Base-by-base conservation (phyloP, 306 rosid genomes). In the Nissolia schottii region DNA sequence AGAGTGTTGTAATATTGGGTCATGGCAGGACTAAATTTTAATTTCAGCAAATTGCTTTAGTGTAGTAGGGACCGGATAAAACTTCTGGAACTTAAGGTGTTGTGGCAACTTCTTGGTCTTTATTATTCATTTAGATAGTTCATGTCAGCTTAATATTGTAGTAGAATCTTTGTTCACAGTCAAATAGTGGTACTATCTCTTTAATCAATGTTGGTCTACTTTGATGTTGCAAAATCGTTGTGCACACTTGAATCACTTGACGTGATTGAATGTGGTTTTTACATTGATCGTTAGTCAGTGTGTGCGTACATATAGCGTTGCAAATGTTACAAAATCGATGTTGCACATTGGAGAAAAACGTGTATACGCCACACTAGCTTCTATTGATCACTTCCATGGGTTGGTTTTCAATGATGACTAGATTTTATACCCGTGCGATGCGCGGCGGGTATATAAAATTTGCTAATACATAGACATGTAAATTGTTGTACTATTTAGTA, bases 121-220 rank as follows among this genome's bases (percentile, higher is more conserved):
- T 54, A 69, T 80, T 75, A 69, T 80, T 75, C 72, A 8, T 79
- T 71, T 73, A 65, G 79, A 29, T 59, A 67, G 83, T 28, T 59
- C 60, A 22, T 62, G 38, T 34, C 49, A 13, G 24, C 27, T 23
- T 67, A 50, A 51, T 60, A 60, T 60, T 67, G 60, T 80, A 74
- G 60, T 80, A 74, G 80, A 53, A 62, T 80, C 20, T 71, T 79
- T 59, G 64, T 28, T 73, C 59, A 53, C 64, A 50, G 62, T 74
- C 24, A 20, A 61, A 50, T 67, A 32, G 38, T 67, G 73, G 76
- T 41, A 27, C 66, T 32, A 46, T 66, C 37, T 60, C 25, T 59
- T 67, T 16, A 15, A 73, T 64, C 23, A 64, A 6, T 50, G 27
- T 51, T 8, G 27, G 34, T 8, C 5, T 69, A 40, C 65, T 41